These are phyloP conservation scores for Aspergillus vadensis DNA, from an alignment of 2,329 filamentous ascomycete genomes.

Conservation along the genomic window DNA sequence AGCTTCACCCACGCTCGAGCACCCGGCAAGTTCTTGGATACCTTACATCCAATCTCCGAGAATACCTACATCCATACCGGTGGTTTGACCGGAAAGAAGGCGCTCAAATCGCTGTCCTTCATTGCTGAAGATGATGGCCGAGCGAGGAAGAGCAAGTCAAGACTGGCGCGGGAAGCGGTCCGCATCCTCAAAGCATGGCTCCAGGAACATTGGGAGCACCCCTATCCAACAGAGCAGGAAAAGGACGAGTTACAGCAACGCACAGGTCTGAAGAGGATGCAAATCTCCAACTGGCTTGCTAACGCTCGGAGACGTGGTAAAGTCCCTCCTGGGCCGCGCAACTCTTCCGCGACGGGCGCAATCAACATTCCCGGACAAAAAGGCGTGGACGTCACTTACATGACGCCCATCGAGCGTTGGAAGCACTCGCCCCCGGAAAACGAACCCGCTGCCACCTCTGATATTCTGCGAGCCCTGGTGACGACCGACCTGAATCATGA, in stretches of 20 bases:
- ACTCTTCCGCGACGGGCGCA: conserved; percentile 69
- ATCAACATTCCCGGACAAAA: conserved; percentile 69
- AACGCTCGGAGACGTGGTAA: conserved; percentile 85
- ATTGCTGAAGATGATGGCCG: conserved; percentile 43
- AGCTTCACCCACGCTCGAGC: conserved; percentile 49
- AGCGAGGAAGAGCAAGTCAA: conserved; percentile 66
- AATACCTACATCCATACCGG: conserved; percentile 43
- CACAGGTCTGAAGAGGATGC: conserved; percentile 78
- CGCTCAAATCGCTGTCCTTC: conserved; percentile 45
- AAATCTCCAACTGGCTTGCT: conserved; percentile 90
- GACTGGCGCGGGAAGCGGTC: conserved; percentile 79
- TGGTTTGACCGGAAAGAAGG: conserved; percentile 42
- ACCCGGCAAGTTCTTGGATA: conserved; percentile 46
- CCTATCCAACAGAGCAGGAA: conserved; percentile 85
- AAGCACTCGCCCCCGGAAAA: conserved; percentile 69
- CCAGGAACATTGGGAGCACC: conserved; percentile 74
- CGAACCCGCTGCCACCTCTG: conserved; percentile 65
- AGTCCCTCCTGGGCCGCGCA: conserved; percentile 63
- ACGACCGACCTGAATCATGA: conserved; percentile 41
- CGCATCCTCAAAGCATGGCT: conserved; percentile 85
- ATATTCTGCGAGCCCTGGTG: conserved; percentile 64
- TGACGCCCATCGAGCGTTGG: conserved; percentile 70
- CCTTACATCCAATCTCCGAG: conserved; percentile 48
- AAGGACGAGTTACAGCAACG: conserved; percentile 76
- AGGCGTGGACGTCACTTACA: conserved; percentile 54